Evolutionary conservation across 768 basidiomycete species (phyloP).

Genomic region (Termitomyces sp.): DNA sequence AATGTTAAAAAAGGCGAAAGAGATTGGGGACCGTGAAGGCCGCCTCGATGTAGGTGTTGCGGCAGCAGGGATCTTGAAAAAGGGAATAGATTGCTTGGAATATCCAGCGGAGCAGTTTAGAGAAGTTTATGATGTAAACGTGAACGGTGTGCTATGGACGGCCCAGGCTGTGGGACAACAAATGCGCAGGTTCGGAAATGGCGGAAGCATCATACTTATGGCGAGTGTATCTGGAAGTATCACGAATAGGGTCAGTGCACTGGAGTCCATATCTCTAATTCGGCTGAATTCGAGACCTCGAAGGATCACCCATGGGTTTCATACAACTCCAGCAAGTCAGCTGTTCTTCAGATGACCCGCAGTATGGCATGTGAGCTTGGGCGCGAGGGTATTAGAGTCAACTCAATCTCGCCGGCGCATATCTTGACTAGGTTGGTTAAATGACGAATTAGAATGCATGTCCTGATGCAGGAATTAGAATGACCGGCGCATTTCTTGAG

Average conservation of each 20-base stretch:
- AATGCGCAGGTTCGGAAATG: constrained; percentile 33
- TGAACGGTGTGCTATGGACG: constrained; percentile 40
- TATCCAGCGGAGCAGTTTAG: not conserved
- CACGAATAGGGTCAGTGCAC: constrained; percentile 40
- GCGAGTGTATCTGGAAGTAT: constrained; percentile 55
- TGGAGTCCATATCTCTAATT: not conserved
- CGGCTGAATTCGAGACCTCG: not conserved
- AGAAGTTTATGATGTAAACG: constrained; percentile 38
- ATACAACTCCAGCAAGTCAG: constrained; percentile 74
- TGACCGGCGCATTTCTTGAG: constrained; percentile 71
- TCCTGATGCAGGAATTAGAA: constrained; percentile 29
- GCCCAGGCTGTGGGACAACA: constrained; percentile 44
- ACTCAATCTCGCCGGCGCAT: constrained; percentile 70
- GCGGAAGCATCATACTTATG: constrained; percentile 41
- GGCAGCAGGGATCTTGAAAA: not conserved
- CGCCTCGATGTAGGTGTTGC: not conserved
- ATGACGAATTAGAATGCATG: not conserved
- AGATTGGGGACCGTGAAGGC: not conserved
- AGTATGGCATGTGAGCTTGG: constrained; percentile 82
- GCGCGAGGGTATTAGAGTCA: constrained; percentile 58
- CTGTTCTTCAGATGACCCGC: constrained; percentile 72
- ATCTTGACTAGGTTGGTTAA: constrained; percentile 57
- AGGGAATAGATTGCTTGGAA: not conserved
- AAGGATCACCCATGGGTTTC: constrained; percentile 65
- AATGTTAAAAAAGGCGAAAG: not conserved